phyloP scores from a whole-genome alignment of 1,284 basidiomycete species.

The Cutaneotrichosporon spelunceum region DNA sequence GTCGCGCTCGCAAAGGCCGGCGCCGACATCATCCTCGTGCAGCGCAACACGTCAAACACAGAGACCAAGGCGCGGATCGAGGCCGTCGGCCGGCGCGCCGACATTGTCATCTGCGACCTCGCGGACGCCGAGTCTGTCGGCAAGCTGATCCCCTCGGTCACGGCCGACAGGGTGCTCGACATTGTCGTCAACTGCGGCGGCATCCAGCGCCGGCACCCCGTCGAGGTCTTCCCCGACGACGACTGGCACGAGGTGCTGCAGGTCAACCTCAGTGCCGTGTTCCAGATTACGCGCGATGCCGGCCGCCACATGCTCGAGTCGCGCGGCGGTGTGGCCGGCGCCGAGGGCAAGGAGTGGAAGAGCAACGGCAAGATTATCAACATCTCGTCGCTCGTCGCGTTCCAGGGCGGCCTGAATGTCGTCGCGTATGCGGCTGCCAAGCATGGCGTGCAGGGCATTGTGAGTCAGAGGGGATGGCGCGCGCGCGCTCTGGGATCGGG shows the following conservation, averaged over 20 bases:
- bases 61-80: constrained; percentile 60
- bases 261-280: constrained; percentile 54
- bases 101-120: constrained; percentile 70
- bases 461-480: constrained; percentile 24
- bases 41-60: constrained; percentile 60
- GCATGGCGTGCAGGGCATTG: constrained; percentile 78
- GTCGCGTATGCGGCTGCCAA: constrained; percentile 87
- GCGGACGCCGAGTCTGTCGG: constrained; percentile 65
- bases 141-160: constrained; percentile 58
- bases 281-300: constrained; percentile 52
- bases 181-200: constrained; percentile 92
- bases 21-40: constrained; percentile 74
- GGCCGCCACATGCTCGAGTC: constrained; percentile 53
- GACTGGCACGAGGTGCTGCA: constrained; percentile 82
- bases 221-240: constrained; percentile 73
- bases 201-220: constrained; percentile 81
- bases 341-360: constrained; percentile 23
- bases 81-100: constrained; percentile 44
- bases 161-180: constrained; percentile 65
- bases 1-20: constrained; percentile 60
- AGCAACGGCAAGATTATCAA: constrained; percentile 55
- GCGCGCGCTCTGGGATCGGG: no score
- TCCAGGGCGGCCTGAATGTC: constrained; percentile 67
- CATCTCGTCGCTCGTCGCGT: constrained; percentile 51
- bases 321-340: constrained; percentile 45